Conservation (phyloP, 2,329 filamentous ascomycete genomes). For the Amylocarpus encephaloides region DNA sequence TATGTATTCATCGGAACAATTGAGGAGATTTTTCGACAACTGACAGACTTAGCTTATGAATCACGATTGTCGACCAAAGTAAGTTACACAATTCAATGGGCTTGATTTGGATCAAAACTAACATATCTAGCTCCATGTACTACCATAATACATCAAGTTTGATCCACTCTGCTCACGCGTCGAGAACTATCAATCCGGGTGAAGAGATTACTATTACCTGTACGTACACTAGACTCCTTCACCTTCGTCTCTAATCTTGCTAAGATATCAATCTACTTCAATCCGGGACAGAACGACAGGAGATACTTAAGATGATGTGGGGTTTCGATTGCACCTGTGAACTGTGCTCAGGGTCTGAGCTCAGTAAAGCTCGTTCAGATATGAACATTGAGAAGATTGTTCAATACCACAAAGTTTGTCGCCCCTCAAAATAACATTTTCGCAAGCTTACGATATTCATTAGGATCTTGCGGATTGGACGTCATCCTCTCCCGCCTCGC, state of each 20-base stretch:
- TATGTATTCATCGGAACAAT: slow-evolving; percentile 5
- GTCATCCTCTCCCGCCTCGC: slow-evolving; percentile 24
- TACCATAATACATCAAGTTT: slow-evolving; percentile 34
- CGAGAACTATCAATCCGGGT: slow-evolving; percentile 33
- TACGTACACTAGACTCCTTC: slow-evolving; percentile 6
- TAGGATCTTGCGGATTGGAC: slow-evolving; percentile 33
- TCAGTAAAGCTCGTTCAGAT: slow-evolving; percentile 21
- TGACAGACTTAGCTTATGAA: slow-evolving; percentile 33
- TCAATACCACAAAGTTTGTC: slow-evolving; percentile 23
- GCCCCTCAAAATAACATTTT: not conserved
- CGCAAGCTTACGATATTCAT: not conserved
- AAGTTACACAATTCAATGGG: slow-evolving; percentile 11
- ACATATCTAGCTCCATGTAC: slow-evolving; percentile 28
- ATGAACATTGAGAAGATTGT: slow-evolving; percentile 33
- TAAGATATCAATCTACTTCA: slow-evolving; percentile 31
- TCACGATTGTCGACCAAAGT: slow-evolving; percentile 39
- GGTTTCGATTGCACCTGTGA: slow-evolving; percentile 36
- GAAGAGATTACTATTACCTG: slow-evolving; percentile 39
- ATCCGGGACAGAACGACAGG: slow-evolving; percentile 27
- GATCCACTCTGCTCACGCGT: slow-evolving; percentile 34
- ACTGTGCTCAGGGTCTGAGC: slow-evolving; percentile 28
- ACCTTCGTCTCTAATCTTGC: slow-evolving; percentile 2
- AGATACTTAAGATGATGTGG: slow-evolving; percentile 32
- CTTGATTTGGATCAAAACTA: not conserved
- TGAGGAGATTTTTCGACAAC: not conserved